Evolutionary conservation across 805 yeast species (phyloP), one percentile per base, ranked within the genome.

Genomic region (Cyberlindnera suaveolens): DNA sequence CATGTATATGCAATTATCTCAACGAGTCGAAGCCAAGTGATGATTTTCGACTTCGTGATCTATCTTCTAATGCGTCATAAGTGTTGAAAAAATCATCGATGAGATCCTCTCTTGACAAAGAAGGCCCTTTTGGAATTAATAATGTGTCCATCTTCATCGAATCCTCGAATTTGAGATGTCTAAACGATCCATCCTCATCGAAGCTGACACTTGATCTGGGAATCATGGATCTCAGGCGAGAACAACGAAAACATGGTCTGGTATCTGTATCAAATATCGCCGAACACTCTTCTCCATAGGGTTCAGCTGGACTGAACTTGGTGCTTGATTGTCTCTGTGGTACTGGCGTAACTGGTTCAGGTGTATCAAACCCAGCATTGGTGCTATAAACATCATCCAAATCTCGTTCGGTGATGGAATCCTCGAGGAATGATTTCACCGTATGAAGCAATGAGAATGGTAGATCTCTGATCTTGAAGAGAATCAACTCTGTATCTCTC

Each of bases 21-120:
- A 34, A 26, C 36, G 17, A 16, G 6, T 18, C 15, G 36, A 34
- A 9, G 36, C 15, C 36, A 14, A 31, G 33, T 31, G 33, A 32
- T 16, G 19, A 32, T 18, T 32, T 16, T 10, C 6, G 27, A 23
- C 27, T 23, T 6, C 27, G 27, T 23, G 27, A 23, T 36, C 39
- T 16, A 7, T 29, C 39, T 15, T 32, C 31, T 16, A 45, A 34
- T 16, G 49, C 49, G 30, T 46, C 41, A 38, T 44, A 51, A 27
- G 43, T 46, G 8, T 36, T 39, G 41, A 46, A 46, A 16, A 42
- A 46, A 8, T 38, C 39, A 13, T 40, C 43, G 13, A 41, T 41
- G 17, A 46, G 41, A 8, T 43, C 45, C 10, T 46, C 49, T 11
- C 35, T 41, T 2, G 47, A 30, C 14, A 38, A 36, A 1, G 33